These are phyloP conservation scores for Aspergillus nidulans DNA, from an alignment of 495 filamentous ascomycete genomes.

Conservation along the genomic window DNA sequence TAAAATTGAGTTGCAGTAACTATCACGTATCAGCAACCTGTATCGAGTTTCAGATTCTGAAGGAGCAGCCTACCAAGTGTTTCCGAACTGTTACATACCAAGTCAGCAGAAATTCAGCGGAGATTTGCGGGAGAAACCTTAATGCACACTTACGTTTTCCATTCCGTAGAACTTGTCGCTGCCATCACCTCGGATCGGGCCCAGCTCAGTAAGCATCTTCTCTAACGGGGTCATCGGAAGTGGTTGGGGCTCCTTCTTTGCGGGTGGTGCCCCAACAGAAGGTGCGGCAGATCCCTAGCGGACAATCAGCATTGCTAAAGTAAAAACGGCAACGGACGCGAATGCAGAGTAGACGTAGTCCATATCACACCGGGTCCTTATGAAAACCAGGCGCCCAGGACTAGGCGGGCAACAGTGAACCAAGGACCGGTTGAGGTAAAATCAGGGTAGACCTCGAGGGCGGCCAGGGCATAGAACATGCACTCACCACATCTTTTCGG, in stretches of 20 bases:
- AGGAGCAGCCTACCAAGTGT: slow-evolving; percentile 71
- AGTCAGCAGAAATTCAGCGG: slow-evolving; percentile 17
- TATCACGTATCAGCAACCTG: slow-evolving; percentile 28
- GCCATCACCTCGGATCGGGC: slow-evolving; percentile 75
- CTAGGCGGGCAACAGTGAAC: background rate
- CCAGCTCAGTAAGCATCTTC: slow-evolving; percentile 75
- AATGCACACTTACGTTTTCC: slow-evolving; percentile 73
- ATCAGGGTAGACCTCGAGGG: background rate
- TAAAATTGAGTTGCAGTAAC: slow-evolving; percentile 96
- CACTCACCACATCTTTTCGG: slow-evolving; percentile 40
- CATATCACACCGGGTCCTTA: background rate
- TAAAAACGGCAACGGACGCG: background rate
- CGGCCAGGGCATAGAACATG: background rate
- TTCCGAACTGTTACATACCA: slow-evolving; percentile 67
- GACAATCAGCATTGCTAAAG: slow-evolving; percentile 9
- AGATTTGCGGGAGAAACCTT: slow-evolving; percentile 18
- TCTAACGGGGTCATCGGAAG: slow-evolving; percentile 73
- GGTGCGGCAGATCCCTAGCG: slow-evolving; percentile 40
- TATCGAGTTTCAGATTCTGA: background rate
- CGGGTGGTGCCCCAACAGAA: slow-evolving; percentile 35
- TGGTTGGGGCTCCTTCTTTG: slow-evolving; percentile 69
- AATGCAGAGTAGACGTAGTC: background rate
- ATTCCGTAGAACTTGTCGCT: slow-evolving; percentile 98
- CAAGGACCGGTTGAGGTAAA: background rate
- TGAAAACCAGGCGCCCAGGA: background rate